These are phyloP conservation scores for Nyctanthes arbortristis DNA, from an alignment of 257 asterid species.

Conservation along the genomic window DNA sequence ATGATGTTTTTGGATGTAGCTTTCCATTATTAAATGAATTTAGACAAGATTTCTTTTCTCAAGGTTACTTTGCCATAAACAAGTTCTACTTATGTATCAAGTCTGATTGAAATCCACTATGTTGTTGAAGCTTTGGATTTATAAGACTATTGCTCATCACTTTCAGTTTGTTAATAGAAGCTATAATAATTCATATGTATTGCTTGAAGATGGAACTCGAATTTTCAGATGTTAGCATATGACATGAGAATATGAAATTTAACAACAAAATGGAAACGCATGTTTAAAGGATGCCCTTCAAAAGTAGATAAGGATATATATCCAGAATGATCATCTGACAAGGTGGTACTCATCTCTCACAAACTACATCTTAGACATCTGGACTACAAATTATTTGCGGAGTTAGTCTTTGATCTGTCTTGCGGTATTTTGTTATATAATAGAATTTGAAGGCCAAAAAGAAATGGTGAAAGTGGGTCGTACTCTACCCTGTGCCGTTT, in stretches of 20 bases:
- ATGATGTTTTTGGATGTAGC: background rate
- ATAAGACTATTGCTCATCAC: background rate
- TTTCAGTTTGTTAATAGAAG: conserved; percentile 4
- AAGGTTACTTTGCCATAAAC: background rate
- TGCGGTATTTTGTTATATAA: conserved; percentile 4
- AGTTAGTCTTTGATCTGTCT: background rate
- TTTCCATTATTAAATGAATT: background rate
- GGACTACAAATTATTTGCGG: background rate
- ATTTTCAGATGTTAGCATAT: background rate
- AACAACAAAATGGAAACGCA: background rate
- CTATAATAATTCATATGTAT: background rate
- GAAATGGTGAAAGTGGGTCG: background rate
- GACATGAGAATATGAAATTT: background rate
- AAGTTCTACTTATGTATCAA: conserved; percentile 7
- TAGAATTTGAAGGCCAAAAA: background rate
- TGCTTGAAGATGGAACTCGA: conserved; percentile 1
- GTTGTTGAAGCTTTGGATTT: background rate
- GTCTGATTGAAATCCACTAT: background rate
- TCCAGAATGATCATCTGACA: background rate
- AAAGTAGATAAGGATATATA: background rate
- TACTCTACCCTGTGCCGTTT: background rate
- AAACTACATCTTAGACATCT: background rate
- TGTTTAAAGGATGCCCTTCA: background rate
- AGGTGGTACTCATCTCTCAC: background rate
- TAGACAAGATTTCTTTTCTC: background rate